Evolutionary conservation across 2,329 filamentous ascomycete genomes (phyloP).

Genomic region (Talaromyces islandicus): DNA sequence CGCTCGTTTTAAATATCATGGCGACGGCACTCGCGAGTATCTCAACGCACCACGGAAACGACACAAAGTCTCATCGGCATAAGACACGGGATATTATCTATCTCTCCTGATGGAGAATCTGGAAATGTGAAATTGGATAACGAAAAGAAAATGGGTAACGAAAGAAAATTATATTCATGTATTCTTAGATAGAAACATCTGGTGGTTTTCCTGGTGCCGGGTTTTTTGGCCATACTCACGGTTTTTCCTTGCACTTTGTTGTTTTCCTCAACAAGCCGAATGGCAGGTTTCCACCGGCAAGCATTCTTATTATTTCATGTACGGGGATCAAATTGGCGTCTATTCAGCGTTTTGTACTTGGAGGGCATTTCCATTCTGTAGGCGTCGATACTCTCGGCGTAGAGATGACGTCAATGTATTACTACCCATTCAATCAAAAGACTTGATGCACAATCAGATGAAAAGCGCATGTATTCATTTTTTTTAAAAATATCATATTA

Average conservation of each 20-base stretch:
- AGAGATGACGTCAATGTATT: background rate
- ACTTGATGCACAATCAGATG: background rate
- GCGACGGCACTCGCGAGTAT: constrained; percentile 13
- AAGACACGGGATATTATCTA: background rate
- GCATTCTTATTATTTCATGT: background rate
- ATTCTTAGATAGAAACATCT: background rate
- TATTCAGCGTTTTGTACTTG: background rate
- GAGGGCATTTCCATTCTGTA: background rate
- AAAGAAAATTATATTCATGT: background rate
- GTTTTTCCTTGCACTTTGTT: background rate
- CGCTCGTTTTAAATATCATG: constrained; percentile 15
- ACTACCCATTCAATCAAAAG: background rate
- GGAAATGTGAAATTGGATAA: background rate
- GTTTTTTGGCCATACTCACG: background rate
- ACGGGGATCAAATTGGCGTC: background rate
- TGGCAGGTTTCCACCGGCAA: background rate
- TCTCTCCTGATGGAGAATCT: background rate
- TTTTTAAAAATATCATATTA: too few species aligned
- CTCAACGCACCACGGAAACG: constrained; percentile 15
- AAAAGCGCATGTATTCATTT: too few species aligned
- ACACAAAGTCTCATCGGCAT: background rate
- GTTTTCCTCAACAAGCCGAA: background rate
- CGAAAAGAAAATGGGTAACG: background rate
- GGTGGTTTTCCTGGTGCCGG: background rate
- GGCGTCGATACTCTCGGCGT: background rate